phyloP scores from a whole-genome alignment of 2,329 filamentous ascomycete species.

The Trichoderma aggressivum region DNA sequence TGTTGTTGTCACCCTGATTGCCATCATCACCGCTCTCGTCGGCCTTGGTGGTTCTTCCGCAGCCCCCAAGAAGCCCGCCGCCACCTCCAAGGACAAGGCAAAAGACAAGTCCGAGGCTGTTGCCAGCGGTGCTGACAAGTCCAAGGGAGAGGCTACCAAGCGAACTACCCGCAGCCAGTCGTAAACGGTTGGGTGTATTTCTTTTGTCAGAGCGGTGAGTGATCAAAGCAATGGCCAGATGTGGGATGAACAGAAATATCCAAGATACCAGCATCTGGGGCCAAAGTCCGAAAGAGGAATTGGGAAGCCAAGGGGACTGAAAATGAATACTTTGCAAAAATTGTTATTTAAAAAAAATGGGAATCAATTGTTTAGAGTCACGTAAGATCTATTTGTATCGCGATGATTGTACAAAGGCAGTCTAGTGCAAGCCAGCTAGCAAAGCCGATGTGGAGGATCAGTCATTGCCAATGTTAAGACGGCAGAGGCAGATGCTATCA shows the following conservation, averaged over 20 bases:
- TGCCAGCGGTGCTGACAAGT: slow-evolving; percentile 63
- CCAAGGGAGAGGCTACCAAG: slow-evolving; percentile 70
- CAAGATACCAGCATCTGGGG: slow-evolving; percentile 12
- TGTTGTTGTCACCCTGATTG: slow-evolving; percentile 65
- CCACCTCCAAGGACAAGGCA: slow-evolving; percentile 64
- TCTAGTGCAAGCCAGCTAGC: not conserved
- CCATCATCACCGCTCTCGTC: slow-evolving; percentile 65
- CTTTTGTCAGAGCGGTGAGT: not conserved
- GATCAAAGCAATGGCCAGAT: not conserved
- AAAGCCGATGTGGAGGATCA: not conserved
- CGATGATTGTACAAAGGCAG: not conserved
- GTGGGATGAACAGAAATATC: slow-evolving; percentile 11
- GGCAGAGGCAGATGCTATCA: not conserved
- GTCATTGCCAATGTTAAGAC: not conserved
- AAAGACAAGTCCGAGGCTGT: slow-evolving; percentile 67
- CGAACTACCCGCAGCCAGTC: slow-evolving; percentile 56
- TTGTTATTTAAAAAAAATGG: slow-evolving; percentile 4
- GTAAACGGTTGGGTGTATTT: slow-evolving; percentile 30
- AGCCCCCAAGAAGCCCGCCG: slow-evolving; percentile 69
- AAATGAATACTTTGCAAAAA: not conserved
- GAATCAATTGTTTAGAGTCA: slow-evolving; percentile 10
- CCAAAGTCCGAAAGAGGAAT: not conserved
- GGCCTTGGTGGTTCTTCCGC: slow-evolving; percentile 62
- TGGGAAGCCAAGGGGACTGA: not conserved
- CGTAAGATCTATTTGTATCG: not conserved